Evolutionary conservation across 176 grass and related monocot genomes (phyloP).

Genomic region (Oryza coarctata): DNA sequence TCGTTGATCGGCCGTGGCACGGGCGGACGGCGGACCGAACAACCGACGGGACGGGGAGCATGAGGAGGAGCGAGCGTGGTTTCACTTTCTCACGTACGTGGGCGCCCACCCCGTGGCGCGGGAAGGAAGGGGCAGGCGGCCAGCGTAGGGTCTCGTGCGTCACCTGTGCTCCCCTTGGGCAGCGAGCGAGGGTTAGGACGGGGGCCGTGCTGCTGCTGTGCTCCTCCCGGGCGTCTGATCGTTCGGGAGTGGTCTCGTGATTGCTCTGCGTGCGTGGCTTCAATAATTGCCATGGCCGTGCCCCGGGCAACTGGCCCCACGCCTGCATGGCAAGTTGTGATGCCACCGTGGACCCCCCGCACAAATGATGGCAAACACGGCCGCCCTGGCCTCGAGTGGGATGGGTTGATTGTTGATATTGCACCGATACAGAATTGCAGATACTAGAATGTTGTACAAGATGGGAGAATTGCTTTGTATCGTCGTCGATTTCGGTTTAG

Average conservation of each 20-base stretch:
- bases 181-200: neutral
- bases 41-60: neutral
- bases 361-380: neutral
- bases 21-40: neutral
- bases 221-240: neutral
- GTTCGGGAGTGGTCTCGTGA: neutral
- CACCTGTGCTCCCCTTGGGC: slow-evolving; percentile 42
- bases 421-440: too few species aligned
- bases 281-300: slow-evolving; percentile 36
- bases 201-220: neutral
- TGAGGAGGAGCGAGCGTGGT: neutral
- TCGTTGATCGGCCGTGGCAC: neutral
- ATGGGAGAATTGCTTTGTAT: neutral
- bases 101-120: neutral
- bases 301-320: neutral
- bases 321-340: slow-evolving; percentile 13
- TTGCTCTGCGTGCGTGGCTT: slow-evolving; percentile 26
- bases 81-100: too few species aligned
- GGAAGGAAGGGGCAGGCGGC: neutral
- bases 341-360: neutral
- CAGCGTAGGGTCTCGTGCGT: slow-evolving; percentile 19
- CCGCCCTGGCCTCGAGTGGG: neutral
- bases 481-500: too few species aligned
- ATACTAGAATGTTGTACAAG: neutral
- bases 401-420: neutral